phyloP scores from a whole-genome alignment of 768 basidiomycete species.

The Mycena albidolilacea region DNA sequence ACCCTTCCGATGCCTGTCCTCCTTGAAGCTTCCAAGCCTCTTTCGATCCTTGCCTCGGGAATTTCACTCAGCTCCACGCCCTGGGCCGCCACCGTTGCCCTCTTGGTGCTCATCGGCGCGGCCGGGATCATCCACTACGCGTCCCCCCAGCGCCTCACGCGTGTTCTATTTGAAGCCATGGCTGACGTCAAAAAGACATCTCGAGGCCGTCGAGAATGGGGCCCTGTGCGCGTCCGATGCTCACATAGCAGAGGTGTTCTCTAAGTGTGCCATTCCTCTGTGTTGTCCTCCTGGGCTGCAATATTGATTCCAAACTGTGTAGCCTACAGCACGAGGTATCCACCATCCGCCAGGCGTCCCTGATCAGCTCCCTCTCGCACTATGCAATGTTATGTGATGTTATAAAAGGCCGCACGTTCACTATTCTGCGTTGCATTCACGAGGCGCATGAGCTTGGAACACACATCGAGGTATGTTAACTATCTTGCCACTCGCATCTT shows the following conservation, averaged over 20 bases:
- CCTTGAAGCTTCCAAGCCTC: too few relatives aligned
- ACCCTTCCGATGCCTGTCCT: too few relatives aligned
- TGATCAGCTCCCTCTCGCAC: neutral
- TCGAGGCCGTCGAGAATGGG: conserved; percentile 15
- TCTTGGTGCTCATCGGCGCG: neutral
- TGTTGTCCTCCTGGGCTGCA: too few relatives aligned
- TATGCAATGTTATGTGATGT: neutral
- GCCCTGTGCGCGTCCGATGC: neutral
- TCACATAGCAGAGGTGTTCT: neutral
- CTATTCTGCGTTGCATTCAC: neutral
- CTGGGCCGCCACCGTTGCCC: neutral
- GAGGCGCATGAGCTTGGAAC: conserved; percentile 9
- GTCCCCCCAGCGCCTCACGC: conserved; percentile 7
- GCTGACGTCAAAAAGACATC: neutral
- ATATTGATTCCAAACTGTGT: too few relatives aligned
- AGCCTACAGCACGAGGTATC: conserved; percentile 17
- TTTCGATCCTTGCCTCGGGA: too few relatives aligned
- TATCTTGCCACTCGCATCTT: too few relatives aligned
- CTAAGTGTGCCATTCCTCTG: neutral
- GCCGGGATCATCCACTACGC: neutral
- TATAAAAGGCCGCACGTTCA: too few relatives aligned
- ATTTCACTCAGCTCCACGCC: too few relatives aligned
- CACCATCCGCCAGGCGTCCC: neutral
- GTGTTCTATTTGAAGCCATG: neutral
- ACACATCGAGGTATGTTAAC: neutral